Evolutionary conservation across 768 basidiomycete species (phyloP).

Genomic region (Multifurca ochricompacta): DNA sequence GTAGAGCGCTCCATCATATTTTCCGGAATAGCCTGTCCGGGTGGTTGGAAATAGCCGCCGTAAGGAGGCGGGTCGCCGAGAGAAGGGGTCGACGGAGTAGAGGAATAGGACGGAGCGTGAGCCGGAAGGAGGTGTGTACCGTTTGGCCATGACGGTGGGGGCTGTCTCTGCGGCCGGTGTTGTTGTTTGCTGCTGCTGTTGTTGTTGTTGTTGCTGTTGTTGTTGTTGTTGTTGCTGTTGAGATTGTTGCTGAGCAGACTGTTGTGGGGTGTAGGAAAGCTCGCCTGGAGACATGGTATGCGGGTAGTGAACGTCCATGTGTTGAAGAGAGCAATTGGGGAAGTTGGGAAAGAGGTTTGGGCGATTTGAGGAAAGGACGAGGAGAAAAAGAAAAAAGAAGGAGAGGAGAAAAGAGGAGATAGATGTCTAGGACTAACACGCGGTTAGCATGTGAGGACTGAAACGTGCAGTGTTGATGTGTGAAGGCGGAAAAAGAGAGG

Average conservation of each 20-base stretch:
- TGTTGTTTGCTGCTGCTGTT: background rate
- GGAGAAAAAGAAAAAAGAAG: slow-evolving; percentile 2
- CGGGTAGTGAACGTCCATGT: slow-evolving; percentile 26
- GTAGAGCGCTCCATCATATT: slow-evolving; percentile 28
- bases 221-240: slow-evolving; percentile 1
- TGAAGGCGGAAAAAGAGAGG: slow-evolving; percentile 18
- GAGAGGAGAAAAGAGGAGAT: slow-evolving; percentile 2
- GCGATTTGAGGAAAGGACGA: slow-evolving; percentile 9
- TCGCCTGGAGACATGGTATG: slow-evolving; percentile 26
- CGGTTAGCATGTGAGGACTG: slow-evolving; percentile 18
- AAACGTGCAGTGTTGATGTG: slow-evolving; percentile 15
- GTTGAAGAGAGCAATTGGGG: slow-evolving; percentile 7
- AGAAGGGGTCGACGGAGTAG: slow-evolving; percentile 16
- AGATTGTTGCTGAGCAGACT: slow-evolving; percentile 24
- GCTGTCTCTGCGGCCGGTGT: slow-evolving; percentile 24
- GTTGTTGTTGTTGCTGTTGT: slow-evolving; percentile 1
- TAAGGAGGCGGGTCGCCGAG: slow-evolving; percentile 22
- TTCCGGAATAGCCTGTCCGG: slow-evolving; percentile 22
- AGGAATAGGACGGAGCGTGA: slow-evolving; percentile 17
- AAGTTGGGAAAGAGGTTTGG: slow-evolving; percentile 1
- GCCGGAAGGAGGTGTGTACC: slow-evolving; percentile 22
- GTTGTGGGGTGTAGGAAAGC: slow-evolving; percentile 27
- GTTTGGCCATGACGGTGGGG: slow-evolving; percentile 23
- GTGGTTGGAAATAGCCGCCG: slow-evolving; percentile 19
- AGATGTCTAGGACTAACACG: slow-evolving; percentile 14